These are phyloP conservation scores for Simmondsia chinensis DNA, from an alignment of 148 eudicot genomes.

Conservation along the genomic window DNA sequence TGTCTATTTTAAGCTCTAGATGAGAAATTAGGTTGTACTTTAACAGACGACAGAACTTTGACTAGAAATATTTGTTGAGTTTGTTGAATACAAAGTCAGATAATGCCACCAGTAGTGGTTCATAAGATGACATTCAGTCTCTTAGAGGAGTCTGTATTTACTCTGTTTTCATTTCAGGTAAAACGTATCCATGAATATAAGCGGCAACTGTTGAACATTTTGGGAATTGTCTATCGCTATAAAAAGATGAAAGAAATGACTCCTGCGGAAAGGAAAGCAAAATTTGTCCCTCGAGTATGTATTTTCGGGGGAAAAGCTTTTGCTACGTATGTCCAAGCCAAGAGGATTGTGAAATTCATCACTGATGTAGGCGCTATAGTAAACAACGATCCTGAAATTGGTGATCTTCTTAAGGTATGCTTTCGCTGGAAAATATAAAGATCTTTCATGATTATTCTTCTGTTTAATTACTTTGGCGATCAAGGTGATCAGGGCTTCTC, in stretches of 20 bases:
- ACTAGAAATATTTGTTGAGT: too few species aligned
- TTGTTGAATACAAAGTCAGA: too few species aligned
- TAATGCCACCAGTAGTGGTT: too few species aligned
- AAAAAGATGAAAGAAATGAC: conserved; percentile 95
- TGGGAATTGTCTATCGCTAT: conserved; percentile 90
- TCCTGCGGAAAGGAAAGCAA: conserved; percentile 47
- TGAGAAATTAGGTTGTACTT: too few species aligned
- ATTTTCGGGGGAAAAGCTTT: conserved; percentile 98
- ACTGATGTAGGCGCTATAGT: conserved; percentile 84
- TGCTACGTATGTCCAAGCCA: conserved; percentile 91
- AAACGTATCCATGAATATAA: conserved; percentile 97
- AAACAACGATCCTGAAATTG: conserved; percentile 88
- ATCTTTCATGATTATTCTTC: neutral
- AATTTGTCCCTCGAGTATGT: conserved; percentile 81
- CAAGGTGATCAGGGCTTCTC: too few species aligned
- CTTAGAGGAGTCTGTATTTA: conserved; percentile 1
- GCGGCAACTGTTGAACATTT: conserved; percentile 77
- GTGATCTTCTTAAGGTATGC: conserved; percentile 80
- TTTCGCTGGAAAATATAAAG: neutral
- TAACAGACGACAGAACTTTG: too few species aligned
- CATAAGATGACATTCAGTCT: too few species aligned
- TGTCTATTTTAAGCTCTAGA: too few species aligned
- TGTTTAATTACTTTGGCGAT: neutral
- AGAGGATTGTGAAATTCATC: conserved; percentile 91
- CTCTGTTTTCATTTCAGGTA: conserved; percentile 39